Evolutionary conservation across 2,329 filamentous ascomycete genomes (phyloP), one percentile per base, ranked within the genome.

Genomic region (Aspergillus sp.): DNA sequence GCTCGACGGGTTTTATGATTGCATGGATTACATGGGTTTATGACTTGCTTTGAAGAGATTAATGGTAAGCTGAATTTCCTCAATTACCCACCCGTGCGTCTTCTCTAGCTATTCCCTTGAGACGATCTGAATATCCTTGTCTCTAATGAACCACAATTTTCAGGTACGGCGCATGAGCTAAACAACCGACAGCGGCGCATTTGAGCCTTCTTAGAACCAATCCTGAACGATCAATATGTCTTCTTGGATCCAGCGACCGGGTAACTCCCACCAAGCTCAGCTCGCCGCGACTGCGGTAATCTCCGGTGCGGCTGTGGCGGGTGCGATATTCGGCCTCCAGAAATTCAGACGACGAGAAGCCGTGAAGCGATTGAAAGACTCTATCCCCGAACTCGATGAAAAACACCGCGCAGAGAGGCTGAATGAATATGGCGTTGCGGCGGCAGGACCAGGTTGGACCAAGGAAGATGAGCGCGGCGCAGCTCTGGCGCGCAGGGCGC

Each of bases 381-480:
- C 86, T 1, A 89, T 89, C 64, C 86, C 86, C 23, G 79, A 80
- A n/a, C 67, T 85, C 49, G 76, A 81, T 57, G 79, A 83, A 41
- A 76, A 80, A 43, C 82, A 86, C 71, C 77, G 77, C 65, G 79
- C 84, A 13, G 80, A 81, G 55, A 80, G 82, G 78, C 79, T 85
- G 61, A 83, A 82, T 57, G 79, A 83, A 66, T 84, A 80, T 67
- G 83, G 83, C 4, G 73, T 72, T 23, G 76, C 78, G 23, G 68
- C 73, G 4, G 64, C 68, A 22, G 66, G 64, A 41, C 69, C 69
- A 48, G 73, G 68, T 48, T 54, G 76, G 54, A 79, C 72, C 66
- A 79, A 77, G 60, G 86, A 89, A 72, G 87, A 89, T 69, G 82
- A 85, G 70, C 80, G 83, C 64, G 83, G 84, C 66, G 82, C 84